Evolutionary conservation across 78 protist species (phyloP), one percentile per base, ranked within the genome.

Genomic region (Dictyostelium citrinum): DNA sequence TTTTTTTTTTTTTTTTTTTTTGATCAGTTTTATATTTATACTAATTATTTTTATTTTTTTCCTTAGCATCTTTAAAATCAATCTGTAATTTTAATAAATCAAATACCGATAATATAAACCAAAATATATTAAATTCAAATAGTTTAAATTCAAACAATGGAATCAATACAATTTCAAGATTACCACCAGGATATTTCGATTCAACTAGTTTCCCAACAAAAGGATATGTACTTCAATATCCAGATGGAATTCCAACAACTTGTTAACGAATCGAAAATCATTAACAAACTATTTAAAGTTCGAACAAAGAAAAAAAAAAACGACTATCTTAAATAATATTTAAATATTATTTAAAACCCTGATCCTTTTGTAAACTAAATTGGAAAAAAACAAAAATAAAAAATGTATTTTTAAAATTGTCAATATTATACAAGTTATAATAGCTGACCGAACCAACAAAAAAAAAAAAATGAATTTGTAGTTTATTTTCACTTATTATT

Each of bases 151-250:
- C 72, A 10, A 64, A 33, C 35, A 33, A 33, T 33, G 77, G 77
- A 29, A 70, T 33, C 0, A 70, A 33, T 33, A 33, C 4, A 1
- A 14, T 70, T 2, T 31, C 77, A 12, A 70, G 24, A 70, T 70
- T 70, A 70, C 77, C 77, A 70, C 43, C 77, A 31, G 77, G 77
- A 29, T 70, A 70, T 70, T 70, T 70, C 45, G 77, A 70, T 29
- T 16, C 33, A 14, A 29, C 77, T 27, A 70, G 77, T 70, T 70
- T 70, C 27, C 39, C 37, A 29, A 70, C 77, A 11, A 70, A 70
- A 70, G 77, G 77, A 17, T 70, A 33, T 31, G 77, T 70, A 29
- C 45, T 31, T 31, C 45, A 70, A 70, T 70, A 70, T 17, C 39
- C 77, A 70, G 77, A 70, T 70, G 77, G 77, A 12, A 35, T 33